phyloP scores from a whole-genome alignment of 371 early-diverging fungal genomes.

The Lichtheimia corymbifera region DNA sequence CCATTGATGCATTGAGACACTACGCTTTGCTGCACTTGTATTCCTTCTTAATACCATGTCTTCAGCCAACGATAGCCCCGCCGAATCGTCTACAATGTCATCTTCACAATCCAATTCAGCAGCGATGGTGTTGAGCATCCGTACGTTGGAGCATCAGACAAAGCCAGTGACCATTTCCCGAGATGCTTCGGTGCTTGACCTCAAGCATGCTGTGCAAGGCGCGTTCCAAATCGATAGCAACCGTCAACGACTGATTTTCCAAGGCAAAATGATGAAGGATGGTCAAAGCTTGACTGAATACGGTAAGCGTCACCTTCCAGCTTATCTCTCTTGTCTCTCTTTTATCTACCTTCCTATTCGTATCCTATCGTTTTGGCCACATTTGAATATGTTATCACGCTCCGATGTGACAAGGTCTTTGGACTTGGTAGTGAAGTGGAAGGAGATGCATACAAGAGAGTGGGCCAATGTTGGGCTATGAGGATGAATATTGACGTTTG shows the following conservation, averaged over 20 bases:
- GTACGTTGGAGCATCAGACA: constrained; percentile 55
- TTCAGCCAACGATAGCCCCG: too few species aligned
- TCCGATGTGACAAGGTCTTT: too few species aligned
- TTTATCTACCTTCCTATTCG: not conserved
- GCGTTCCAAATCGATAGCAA: constrained; percentile 54
- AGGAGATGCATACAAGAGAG: too few species aligned
- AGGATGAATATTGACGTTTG: not conserved
- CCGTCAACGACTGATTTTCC: constrained; percentile 62
- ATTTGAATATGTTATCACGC: not conserved
- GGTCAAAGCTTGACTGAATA: constrained; percentile 56
- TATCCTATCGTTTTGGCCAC: not conserved
- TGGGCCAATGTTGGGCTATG: too few species aligned
- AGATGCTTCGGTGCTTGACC: constrained; percentile 52
- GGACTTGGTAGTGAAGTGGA: too few species aligned
- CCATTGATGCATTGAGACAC: too few species aligned
- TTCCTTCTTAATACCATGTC: too few species aligned
- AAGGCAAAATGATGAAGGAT: constrained; percentile 60
- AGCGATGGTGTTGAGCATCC: constrained; percentile 50
- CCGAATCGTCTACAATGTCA: too few species aligned
- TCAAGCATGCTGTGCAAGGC: constrained; percentile 55
- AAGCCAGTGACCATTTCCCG: constrained; percentile 53
- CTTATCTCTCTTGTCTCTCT: not conserved
- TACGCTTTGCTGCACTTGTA: too few species aligned
- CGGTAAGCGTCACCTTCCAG: constrained; percentile 30
- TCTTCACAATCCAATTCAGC: not conserved